phyloP scores from a whole-genome alignment of 352 stramenopile species.

The Phytophthora pseudosyringae region DNA sequence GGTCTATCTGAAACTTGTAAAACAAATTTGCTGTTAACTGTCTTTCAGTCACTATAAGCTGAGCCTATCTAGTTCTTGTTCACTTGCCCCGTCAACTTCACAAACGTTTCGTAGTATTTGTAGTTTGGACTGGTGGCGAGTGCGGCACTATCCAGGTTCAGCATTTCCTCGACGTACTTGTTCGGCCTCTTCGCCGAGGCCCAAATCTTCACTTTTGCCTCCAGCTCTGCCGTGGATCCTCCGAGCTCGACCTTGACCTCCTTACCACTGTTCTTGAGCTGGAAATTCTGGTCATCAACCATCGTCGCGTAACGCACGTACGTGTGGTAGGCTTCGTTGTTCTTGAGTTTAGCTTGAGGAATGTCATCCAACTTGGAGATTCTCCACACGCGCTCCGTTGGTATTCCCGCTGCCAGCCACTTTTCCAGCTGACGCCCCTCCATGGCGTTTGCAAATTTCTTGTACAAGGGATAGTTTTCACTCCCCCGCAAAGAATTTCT shows the following conservation, averaged over 20 bases:
- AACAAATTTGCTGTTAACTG: too few species aligned
- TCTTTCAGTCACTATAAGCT: background rate
- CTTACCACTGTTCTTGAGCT: background rate
- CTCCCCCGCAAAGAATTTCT: background rate
- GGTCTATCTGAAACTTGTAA: too few species aligned
- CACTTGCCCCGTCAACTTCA: background rate
- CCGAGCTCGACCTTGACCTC: background rate
- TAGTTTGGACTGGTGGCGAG: conserved; percentile 5
- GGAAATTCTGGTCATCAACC: conserved; percentile 8
- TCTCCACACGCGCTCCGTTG: background rate
- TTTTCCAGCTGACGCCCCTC: background rate
- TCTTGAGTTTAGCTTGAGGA: background rate
- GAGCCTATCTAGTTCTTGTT: background rate
- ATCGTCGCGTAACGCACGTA: conserved; percentile 4
- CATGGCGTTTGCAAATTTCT: background rate
- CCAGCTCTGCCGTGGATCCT: background rate
- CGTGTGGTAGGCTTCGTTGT: background rate
- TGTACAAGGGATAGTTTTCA: conserved; percentile 7
- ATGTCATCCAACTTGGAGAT: background rate
- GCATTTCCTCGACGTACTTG: conserved; percentile 12
- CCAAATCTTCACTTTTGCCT: conserved; percentile 9
- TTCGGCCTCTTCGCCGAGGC: background rate
- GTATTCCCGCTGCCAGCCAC: background rate
- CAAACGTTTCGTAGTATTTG: conserved; percentile 5
- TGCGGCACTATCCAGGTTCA: background rate